phyloP scores from a whole-genome alignment of 225 moss, liverwort and hornwort genomes.

The Marchantia paleacea region DNA sequence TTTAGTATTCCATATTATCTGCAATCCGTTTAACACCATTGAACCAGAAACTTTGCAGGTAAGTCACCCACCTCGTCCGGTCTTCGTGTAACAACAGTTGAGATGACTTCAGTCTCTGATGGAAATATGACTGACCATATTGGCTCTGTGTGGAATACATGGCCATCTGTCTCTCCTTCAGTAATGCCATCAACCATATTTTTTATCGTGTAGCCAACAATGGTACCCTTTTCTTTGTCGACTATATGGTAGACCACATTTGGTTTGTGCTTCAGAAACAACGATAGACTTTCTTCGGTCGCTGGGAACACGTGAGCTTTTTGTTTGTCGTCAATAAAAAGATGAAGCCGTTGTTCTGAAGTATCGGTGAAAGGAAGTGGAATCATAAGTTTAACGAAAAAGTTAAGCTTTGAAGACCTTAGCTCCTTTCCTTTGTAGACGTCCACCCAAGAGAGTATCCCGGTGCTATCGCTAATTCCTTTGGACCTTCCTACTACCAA shows the following conservation, averaged over 20 bases:
- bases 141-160: conserved; percentile 61
- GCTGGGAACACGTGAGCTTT: conserved; percentile 75
- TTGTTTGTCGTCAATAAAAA: conserved; percentile 61
- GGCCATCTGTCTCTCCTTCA: conserved; percentile 53
- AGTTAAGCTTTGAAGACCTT: conserved; percentile 58
- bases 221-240: conserved; percentile 68
- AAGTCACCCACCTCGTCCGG: conserved; percentile 67
- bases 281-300: conserved; percentile 69
- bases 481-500: conserved; percentile 68
- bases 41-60: background rate
- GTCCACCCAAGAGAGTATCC: conserved; percentile 82
- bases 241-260: conserved; percentile 72
- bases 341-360: conserved; percentile 80
- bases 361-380: conserved; percentile 72
- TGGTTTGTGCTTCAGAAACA: conserved; percentile 57
- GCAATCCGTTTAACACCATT: background rate
- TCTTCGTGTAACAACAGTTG: conserved; percentile 71
- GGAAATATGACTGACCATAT: conserved; percentile 92
- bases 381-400: conserved; percentile 59
- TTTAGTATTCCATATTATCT: too few relatives aligned
- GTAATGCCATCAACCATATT: conserved; percentile 38
- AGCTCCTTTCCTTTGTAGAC: conserved; percentile 60
- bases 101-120: conserved; percentile 70
- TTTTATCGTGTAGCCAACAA: conserved; percentile 68
- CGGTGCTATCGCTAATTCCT: conserved; percentile 48